Evolutionary conservation across 805 yeast genomes (phyloP).

Genomic region (Myxozyma vanderwaltii): DNA sequence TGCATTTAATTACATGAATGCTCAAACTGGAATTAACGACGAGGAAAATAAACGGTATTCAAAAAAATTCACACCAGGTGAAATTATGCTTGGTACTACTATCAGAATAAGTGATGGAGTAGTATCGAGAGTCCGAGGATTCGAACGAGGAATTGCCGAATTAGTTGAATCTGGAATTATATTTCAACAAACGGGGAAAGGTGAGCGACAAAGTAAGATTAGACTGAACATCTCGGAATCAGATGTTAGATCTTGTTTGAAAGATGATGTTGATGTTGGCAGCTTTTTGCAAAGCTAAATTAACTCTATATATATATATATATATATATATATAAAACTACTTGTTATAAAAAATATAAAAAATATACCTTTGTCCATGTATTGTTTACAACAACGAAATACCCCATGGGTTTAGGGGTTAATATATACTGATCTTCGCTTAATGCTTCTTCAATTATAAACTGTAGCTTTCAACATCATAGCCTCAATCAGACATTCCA

Average conservation of each 20-base stretch:
- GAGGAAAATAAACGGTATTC: slow-evolving; percentile 42
- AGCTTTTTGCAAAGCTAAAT: slow-evolving; percentile 12
- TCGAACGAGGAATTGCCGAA: slow-evolving; percentile 64
- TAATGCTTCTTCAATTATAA: no score
- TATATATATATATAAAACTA: background rate
- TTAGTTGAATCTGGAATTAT: slow-evolving; percentile 78
- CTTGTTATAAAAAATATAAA: background rate
- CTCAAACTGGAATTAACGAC: slow-evolving; percentile 45
- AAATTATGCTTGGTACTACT: slow-evolving; percentile 16
- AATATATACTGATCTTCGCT: no score
- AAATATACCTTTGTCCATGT: no score
- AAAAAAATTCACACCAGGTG: slow-evolving; percentile 33
- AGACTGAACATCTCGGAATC: slow-evolving; percentile 71
- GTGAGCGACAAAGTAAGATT: slow-evolving; percentile 67
- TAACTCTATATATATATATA: no score
- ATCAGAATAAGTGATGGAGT: slow-evolving; percentile 44
- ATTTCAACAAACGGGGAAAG: slow-evolving; percentile 63
- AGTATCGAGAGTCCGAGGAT: slow-evolving; percentile 58
- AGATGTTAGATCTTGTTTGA: slow-evolving; percentile 61
- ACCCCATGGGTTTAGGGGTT: no score
- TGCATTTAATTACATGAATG: slow-evolving; percentile 54
- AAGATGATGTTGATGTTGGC: slow-evolving; percentile 32
- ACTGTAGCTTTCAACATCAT: no score
- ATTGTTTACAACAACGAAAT: no score
- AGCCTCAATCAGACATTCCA: no score